Percentiles rank a stretch among this genome's conserved stretches.
These are phyloP conservation scores for Paramecium octaurelia DNA, from an alignment of 73 alveolate species.

Conservation along the genomic window DNA sequence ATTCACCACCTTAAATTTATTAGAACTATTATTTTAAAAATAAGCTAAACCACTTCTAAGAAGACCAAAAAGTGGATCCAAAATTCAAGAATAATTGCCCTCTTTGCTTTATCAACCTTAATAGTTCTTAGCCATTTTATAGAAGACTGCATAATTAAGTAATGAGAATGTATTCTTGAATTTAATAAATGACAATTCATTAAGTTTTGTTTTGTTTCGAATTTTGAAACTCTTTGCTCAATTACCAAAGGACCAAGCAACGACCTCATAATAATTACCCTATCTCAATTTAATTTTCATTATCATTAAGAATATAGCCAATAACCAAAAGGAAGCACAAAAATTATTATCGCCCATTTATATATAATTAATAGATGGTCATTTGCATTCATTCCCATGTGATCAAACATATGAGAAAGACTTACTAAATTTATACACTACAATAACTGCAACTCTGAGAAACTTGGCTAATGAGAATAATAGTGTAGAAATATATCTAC, in stretches of 20 bases:
- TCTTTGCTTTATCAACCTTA: not conserved
- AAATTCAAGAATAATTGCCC: not conserved
- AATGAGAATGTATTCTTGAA: not conserved
- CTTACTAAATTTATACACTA: not conserved
- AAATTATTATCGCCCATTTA: constrained; percentile 11
- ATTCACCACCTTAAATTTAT: constrained; percentile 7
- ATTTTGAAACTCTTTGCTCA: not conserved
- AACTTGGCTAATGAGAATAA: constrained; percentile 40
- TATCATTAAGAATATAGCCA: not conserved
- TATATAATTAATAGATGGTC: not conserved
- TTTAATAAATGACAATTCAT: not conserved
- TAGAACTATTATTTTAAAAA: constrained; percentile 2
- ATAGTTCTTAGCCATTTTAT: not conserved
- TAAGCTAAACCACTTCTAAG: not conserved
- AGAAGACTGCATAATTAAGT: constrained; percentile 9
- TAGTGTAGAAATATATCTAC: constrained; percentile 28
- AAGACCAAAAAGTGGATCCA: constrained; percentile 47
- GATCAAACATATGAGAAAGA: constrained; percentile 40
- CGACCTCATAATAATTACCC: not conserved
- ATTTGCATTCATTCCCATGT: not conserved
- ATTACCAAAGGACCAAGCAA: not conserved
- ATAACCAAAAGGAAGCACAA: not conserved
- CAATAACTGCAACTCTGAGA: constrained; percentile 45
- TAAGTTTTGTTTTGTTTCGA: not conserved
- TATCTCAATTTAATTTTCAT: not conserved